These are phyloP conservation scores for Rhododendron henanense DNA, from an alignment of 148 eudicot species.

Conservation along the genomic window DNA sequence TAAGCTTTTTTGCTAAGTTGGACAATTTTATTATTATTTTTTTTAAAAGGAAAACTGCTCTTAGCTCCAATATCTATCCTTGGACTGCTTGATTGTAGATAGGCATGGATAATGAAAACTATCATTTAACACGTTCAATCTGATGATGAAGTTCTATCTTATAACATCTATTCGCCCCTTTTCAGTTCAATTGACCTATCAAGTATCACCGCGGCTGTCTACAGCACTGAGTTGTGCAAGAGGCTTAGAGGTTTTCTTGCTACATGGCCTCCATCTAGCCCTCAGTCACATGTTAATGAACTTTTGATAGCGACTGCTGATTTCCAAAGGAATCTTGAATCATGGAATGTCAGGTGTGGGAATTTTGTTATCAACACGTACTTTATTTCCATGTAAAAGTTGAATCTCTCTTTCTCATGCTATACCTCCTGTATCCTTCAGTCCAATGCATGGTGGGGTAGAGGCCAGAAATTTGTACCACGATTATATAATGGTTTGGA, in stretches of 20 bases:
- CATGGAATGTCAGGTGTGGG: slow-evolving; percentile 76
- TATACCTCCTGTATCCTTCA: slow-evolving; percentile 22
- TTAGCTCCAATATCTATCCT: not conserved
- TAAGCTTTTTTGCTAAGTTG: slow-evolving; percentile 1
- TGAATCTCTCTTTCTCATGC: slow-evolving; percentile 13
- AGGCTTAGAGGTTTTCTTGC: slow-evolving; percentile 68
- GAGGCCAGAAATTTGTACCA: slow-evolving; percentile 61
- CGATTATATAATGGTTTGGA: slow-evolving; percentile 78
- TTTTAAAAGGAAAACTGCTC: too few relatives aligned
- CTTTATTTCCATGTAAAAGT: not conserved
- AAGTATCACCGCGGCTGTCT: slow-evolving; percentile 66
- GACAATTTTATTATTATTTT: not conserved
- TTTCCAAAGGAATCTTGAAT: slow-evolving; percentile 71
- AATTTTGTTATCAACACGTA: not conserved
- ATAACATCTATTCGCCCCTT: not conserved
- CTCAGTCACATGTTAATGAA: slow-evolving; percentile 72
- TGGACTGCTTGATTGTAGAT: not conserved
- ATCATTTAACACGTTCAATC: not conserved
- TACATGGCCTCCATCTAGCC: slow-evolving; percentile 79
- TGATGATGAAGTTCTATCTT: not conserved
- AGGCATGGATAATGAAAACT: not conserved
- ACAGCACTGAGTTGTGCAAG: slow-evolving; percentile 63
- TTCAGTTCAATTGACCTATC: slow-evolving; percentile 78
- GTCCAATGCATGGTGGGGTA: slow-evolving; percentile 69
- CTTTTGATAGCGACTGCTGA: slow-evolving; percentile 70